Evolutionary conservation across 345 rosid species (phyloP).

Genomic region (Pistacia integerrima): DNA sequence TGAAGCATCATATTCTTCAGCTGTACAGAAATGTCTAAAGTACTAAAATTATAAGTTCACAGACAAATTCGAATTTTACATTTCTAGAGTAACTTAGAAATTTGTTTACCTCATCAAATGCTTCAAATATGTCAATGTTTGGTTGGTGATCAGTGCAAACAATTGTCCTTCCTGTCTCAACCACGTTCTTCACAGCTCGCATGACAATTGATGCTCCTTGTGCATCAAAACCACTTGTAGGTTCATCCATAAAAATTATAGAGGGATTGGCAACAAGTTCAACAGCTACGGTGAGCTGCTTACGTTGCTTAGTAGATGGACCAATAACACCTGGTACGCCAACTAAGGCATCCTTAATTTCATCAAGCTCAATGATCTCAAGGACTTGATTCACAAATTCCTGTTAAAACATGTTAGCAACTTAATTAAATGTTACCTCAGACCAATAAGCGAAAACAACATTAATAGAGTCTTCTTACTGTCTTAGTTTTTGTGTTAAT

Average conservation of each 20-base stretch:
- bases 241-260: slow-evolving; percentile 18
- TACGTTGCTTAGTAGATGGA: slow-evolving; percentile 1
- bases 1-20: too few species aligned
- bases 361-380: slow-evolving; percentile 14
- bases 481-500: too few species aligned
- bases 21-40: too few species aligned
- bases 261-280: slow-evolving; percentile 20
- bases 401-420: background rate
- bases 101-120: slow-evolving; percentile 17
- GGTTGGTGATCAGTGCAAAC: slow-evolving; percentile 20
- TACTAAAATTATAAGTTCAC: background rate
- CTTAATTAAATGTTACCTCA: too few species aligned
- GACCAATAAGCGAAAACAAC: too few species aligned
- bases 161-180: slow-evolving; percentile 12
- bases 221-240: slow-evolving; percentile 16
- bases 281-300: slow-evolving; percentile 10
- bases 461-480: too few species aligned
- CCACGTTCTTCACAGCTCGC: slow-evolving; percentile 12
- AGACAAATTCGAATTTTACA: background rate
- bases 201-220: slow-evolving; percentile 13
- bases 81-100: background rate
- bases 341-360: slow-evolving; percentile 6
- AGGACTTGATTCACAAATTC: slow-evolving; percentile 9
- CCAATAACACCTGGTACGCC: slow-evolving; percentile 16
- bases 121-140: slow-evolving; percentile 10